phyloP scores from a whole-genome alignment of 352 stramenopile genomes.

The Globisporangium middletonii region DNA sequence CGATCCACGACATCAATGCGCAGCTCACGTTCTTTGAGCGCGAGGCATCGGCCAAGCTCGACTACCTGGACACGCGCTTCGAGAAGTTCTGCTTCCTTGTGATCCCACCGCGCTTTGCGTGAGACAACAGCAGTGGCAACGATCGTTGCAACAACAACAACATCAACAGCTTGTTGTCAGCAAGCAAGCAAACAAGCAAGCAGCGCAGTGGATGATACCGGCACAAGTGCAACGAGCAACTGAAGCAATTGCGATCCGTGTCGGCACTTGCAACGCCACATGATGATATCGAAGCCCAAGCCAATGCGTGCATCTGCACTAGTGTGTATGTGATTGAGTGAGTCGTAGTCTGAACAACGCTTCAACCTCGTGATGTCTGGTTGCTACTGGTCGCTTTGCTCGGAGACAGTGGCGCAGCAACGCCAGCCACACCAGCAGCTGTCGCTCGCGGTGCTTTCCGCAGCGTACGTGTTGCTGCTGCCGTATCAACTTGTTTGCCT shows the following conservation, averaged over 20 bases:
- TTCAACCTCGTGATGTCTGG: conserved; percentile 2
- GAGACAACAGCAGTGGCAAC: not conserved
- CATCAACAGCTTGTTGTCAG: too few relatives aligned
- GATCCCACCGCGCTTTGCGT: conserved; percentile 24
- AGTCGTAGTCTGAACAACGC: not conserved
- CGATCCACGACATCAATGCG: conserved; percentile 33
- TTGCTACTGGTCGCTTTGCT: conserved; percentile 4
- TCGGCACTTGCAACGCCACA: too few relatives aligned
- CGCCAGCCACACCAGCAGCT: not conserved
- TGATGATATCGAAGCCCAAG: too few relatives aligned
- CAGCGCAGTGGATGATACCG: too few relatives aligned
- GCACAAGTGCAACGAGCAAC: too few relatives aligned
- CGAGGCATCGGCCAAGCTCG: conserved; percentile 45
- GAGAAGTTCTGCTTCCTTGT: conserved; percentile 46
- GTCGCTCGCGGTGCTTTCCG: conserved; percentile 9
- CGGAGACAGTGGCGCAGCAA: conserved; percentile 1
- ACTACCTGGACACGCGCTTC: conserved; percentile 59
- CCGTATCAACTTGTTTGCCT: not conserved
- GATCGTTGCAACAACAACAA: too few relatives aligned
- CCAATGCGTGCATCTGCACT: too few relatives aligned
- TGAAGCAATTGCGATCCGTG: too few relatives aligned
- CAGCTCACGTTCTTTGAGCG: conserved; percentile 49
- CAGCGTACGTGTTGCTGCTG: conserved; percentile 3
- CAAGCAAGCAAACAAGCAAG: too few relatives aligned
- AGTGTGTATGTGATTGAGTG: not conserved